phyloP scores from a whole-genome alignment of 768 basidiomycete species.

The Russula foetens region DNA sequence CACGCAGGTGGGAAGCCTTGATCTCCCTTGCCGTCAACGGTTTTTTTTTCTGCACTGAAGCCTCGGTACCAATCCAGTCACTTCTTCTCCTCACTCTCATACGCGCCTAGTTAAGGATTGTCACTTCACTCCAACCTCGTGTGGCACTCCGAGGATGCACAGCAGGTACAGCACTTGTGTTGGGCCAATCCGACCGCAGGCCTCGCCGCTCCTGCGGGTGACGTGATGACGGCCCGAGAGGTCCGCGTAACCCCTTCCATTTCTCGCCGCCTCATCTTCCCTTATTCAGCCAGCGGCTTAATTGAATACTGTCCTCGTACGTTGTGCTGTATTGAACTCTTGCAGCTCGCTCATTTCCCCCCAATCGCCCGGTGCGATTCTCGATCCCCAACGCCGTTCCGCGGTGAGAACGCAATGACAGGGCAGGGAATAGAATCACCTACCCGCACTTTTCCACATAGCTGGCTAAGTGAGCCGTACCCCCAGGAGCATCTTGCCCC shows the following conservation, averaged over 20 bases:
- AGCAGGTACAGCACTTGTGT: too few relatives aligned
- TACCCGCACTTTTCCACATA: neutral
- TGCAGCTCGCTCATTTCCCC: neutral
- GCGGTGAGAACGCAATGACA: neutral
- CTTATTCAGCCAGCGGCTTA: conserved; percentile 10
- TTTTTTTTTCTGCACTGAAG: neutral
- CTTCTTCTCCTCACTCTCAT: neutral
- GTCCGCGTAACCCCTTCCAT: conserved; percentile 1
- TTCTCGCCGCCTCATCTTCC: conserved; percentile 9
- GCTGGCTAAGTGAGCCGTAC: neutral
- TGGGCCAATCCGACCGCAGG: neutral
- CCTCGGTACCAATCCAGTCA: too few relatives aligned
- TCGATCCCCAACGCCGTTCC: neutral
- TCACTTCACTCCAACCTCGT: neutral
- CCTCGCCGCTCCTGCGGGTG: neutral
- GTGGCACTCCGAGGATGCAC: neutral
- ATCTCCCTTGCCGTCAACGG: conserved; percentile 11
- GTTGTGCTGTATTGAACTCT: neutral
- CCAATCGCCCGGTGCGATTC: neutral
- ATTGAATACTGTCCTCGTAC: neutral
- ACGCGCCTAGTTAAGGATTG: neutral
- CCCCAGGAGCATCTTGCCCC: neutral
- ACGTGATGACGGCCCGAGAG: conserved; percentile 1
- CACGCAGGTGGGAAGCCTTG: conserved; percentile 7
- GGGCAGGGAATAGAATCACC: neutral